A percentile compares a stretch with the other conserved stretches of the same genome.
Evolutionary conservation across 2,329 filamentous ascomycete genomes (phyloP).

Genomic region (Calonectria montana): DNA sequence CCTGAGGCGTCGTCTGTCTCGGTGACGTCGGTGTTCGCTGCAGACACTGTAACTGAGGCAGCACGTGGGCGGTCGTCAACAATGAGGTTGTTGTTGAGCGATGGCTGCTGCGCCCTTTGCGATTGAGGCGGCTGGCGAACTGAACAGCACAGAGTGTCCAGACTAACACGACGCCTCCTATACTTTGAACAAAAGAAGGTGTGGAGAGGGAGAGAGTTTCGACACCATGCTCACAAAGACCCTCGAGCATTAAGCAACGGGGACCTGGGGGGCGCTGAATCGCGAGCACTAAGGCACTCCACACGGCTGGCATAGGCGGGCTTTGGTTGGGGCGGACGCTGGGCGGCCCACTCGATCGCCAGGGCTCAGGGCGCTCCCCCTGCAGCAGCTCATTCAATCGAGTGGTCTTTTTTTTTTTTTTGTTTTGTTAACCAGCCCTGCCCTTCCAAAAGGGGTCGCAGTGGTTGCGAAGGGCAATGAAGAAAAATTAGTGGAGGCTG

Average conservation of each 20-base stretch:
- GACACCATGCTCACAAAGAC: not conserved
- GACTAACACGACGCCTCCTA: not conserved
- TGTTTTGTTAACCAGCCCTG: not conserved
- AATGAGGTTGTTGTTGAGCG: not conserved
- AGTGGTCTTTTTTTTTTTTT: constrained; percentile 10
- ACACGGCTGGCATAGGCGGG: not conserved
- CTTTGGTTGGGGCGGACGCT: constrained; percentile 22
- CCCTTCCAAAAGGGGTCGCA: not conserved
- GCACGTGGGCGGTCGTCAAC: not conserved
- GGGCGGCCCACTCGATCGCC: constrained; percentile 21
- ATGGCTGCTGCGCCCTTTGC: no score
- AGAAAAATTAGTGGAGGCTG: constrained; percentile 16
- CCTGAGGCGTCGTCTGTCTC: not conserved
- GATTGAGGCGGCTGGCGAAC: not conserved
- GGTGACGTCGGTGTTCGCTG: not conserved
- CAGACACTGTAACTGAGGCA: not conserved
- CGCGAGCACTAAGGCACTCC: not conserved
- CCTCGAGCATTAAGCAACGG: not conserved
- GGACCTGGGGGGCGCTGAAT: not conserved
- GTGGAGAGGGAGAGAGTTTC: not conserved
- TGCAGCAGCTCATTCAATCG: constrained; percentile 1
- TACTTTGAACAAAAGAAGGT: not conserved
- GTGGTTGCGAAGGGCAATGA: constrained; percentile 25
- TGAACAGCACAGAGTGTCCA: not conserved
- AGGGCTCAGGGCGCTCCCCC: constrained; percentile 3